Base-by-base conservation (phyloP, 208 protist genomes). In the Leishmania guyanensis region DNA sequence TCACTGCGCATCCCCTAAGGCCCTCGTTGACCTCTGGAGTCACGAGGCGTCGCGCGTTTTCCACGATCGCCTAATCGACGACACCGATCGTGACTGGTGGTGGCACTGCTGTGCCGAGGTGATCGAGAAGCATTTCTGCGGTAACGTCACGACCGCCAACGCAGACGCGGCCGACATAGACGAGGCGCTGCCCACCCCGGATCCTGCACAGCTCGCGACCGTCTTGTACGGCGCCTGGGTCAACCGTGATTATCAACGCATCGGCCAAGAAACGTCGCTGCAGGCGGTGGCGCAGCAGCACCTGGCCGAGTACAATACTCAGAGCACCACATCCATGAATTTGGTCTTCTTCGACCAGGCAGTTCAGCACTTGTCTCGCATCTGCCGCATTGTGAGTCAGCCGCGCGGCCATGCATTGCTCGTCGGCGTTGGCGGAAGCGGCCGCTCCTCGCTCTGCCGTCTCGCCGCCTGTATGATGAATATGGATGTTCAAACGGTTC, bases 311-410 rank as follows among this genome's bases (percentile, higher is more conserved):
- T 99, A 99, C 89, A 99, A 99, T 79, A 72, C 94, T 77, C 91
- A 96, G 79, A 91, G 80, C 84, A 87, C 95, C 26, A 92, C 91
- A 4, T 65, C 92, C 36, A 91, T 98, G 84, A 82, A 98, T 50
- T 90, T 99, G 9, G 98, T 99, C 69, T 98, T 99, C 78, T 99
- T 99, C 87, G 90, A 91, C 51, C 96, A 99, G 72, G 98, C 98
- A 5, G 91, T 99, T 65, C 91, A 98, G 79, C 98, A 99, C 85
- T 86, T 99, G 8, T 93, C 97, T 5, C 94, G 99, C 66, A 97
- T 99, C 72, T 98, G 92, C 77, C 95, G 99, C 62, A 95, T 99
- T 51, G 84, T 99, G 46, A 96, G 96, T 51, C 98, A 99, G 89
- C 98, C 98, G 14, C 92, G 98, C 53, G 98, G 99, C 76, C 97